Evolutionary conservation across 2,329 filamentous ascomycete genomes (phyloP), one percentile per base, ranked within the genome.

Genomic region (Chaetomiaceae sp.): DNA sequence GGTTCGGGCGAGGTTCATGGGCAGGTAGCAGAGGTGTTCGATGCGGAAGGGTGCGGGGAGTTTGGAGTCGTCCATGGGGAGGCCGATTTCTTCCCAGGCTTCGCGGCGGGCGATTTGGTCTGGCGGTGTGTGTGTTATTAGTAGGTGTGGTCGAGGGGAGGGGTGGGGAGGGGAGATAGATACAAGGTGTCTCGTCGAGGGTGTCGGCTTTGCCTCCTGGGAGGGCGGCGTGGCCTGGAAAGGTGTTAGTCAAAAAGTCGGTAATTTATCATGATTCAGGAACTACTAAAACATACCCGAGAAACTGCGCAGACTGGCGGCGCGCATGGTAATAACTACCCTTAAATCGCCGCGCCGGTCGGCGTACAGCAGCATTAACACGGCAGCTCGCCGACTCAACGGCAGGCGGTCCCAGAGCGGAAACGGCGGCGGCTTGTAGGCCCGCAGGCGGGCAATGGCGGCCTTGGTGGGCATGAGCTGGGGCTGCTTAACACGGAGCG

Each of bases 21-120:
- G 92, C 3, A 97, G 78, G 66, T 87, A 82, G 72, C 91, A 95
- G 39, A 97, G 82, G 65, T 94, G 87, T 71, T 96, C 91, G 61
- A 97, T 85, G 51, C 79, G 78, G 72, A 96, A 96, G 1, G 89
- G 89, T 12, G 76, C 73, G 1, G 89, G 89, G 27, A 96, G 78
- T 55, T 81, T 81, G 53, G 68, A 64, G 65, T 91, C 83, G 61
- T 84, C 78, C 64, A 85, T 77, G 1, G 92, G 89, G 3, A 97
- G 82, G 1, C 92, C 92, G 60, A 97, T 96, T 69, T 97, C 92
- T 69, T 97, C 92, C 68, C 81, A 88, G 1, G 92, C 91, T 75
- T 97, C 92, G 59, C 92, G 83, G 20, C 92, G 83, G 8, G 92
- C 91, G 47, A 91, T 95, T 65, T 91, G 81, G 69, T 89, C 89